phyloP scores from a whole-genome alignment of 805 yeast genomes.

The Sugiyamaella smithiae region DNA sequence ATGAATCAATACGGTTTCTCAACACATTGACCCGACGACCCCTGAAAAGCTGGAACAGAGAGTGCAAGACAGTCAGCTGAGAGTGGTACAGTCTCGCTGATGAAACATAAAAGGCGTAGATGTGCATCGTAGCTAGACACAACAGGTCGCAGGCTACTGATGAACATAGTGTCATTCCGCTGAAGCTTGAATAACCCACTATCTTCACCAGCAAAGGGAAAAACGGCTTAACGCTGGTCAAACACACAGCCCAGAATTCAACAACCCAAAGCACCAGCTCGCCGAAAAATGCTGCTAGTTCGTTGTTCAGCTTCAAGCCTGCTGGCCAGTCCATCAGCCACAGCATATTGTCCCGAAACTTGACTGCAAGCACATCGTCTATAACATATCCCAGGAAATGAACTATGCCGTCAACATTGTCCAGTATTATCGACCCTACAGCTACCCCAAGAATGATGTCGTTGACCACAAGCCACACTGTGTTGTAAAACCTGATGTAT shows the following conservation, averaged over 20 bases:
- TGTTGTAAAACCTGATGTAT: slow-evolving; percentile 70
- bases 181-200: slow-evolving; percentile 41
- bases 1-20: slow-evolving; percentile 80
- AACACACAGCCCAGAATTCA: slow-evolving; percentile 51
- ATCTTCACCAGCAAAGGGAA: slow-evolving; percentile 33
- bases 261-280: slow-evolving; percentile 85
- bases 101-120: slow-evolving; percentile 72
- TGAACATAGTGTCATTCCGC: slow-evolving; percentile 69
- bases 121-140: slow-evolving; percentile 63
- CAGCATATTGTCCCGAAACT: slow-evolving; percentile 48
- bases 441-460: slow-evolving; percentile 75
- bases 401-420: slow-evolving; percentile 33
- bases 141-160: slow-evolving; percentile 65
- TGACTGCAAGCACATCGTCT: slow-evolving; percentile 42
- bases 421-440: slow-evolving; percentile 48
- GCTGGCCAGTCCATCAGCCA: slow-evolving; percentile 91
- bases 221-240: slow-evolving; percentile 31
- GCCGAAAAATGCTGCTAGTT: slow-evolving; percentile 80
- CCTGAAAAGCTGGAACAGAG: slow-evolving; percentile 78
- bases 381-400: slow-evolving; percentile 34
- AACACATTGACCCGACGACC: slow-evolving; percentile 86
- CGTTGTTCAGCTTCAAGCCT: slow-evolving; percentile 87
- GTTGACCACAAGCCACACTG: slow-evolving; percentile 81
- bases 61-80: slow-evolving; percentile 63
- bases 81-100: slow-evolving; percentile 75